phyloP scores from a whole-genome alignment of 108 stramenopile genomes.

The Conticribra guillardii region DNA sequence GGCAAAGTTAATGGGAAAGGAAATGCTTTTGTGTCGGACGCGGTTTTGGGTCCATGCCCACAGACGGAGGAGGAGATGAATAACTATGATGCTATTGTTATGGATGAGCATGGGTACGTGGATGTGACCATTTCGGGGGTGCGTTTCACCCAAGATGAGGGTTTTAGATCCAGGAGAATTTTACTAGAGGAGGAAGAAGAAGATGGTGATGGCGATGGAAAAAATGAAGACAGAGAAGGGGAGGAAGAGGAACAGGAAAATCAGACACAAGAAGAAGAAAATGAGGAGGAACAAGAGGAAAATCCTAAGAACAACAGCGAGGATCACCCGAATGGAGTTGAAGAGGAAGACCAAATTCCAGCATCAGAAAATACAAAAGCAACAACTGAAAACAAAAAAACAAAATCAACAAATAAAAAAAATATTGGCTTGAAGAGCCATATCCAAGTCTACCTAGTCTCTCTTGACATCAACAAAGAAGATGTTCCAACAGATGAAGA shows the following conservation, averaged over 20 bases:
- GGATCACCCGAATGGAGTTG: no score
- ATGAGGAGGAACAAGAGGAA: no score
- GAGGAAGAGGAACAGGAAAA: constrained; percentile 3
- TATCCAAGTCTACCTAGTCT: constrained; percentile 36
- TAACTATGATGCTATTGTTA: constrained; percentile 29
- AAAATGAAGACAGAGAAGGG: not conserved
- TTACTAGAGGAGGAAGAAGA: not conserved
- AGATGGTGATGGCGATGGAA: not conserved
- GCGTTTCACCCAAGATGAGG: constrained; percentile 1
- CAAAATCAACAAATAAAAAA: constrained; percentile 5
- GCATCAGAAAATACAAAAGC: not conserved
- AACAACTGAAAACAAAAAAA: not conserved
- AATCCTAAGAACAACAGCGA: no score
- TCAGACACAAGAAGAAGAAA: no score
- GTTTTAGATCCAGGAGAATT: not conserved
- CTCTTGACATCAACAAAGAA: constrained; percentile 8
- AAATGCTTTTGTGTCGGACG: no score
- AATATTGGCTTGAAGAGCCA: no score
- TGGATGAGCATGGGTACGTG: constrained; percentile 38
- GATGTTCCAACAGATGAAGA: not conserved
- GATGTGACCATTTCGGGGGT: constrained; percentile 32
- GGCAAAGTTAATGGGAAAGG: no score
- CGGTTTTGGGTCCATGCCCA: constrained; percentile 24
- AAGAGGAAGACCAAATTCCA: no score
- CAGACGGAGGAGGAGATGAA: constrained; percentile 16